Conservation (phyloP, 176 grass and related monocot genomes). For the Calamus simplicifolius region DNA sequence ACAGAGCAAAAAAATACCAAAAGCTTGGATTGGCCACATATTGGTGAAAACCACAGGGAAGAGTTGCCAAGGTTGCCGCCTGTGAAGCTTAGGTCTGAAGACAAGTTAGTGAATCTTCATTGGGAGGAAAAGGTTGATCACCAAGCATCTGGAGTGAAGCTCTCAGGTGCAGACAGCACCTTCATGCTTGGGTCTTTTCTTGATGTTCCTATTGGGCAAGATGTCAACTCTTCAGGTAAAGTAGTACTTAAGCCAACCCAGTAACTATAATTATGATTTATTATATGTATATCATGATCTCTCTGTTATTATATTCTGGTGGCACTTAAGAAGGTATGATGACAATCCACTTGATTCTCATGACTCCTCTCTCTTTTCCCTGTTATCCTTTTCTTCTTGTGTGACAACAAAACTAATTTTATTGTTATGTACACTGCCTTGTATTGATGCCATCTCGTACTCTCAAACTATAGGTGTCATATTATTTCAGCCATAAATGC, state of each 20-base stretch:
- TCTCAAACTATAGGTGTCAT: no score
- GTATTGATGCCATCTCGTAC: no score
- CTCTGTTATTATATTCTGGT: background rate
- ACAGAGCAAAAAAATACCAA: slow-evolving; percentile 25
- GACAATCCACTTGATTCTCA: no score
- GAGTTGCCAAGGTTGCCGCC: slow-evolving; percentile 75
- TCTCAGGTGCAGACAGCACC: slow-evolving; percentile 48
- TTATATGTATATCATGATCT: no score
- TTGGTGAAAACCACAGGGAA: slow-evolving; percentile 51
- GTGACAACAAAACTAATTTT: no score
- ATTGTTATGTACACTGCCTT: no score
- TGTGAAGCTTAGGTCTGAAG: slow-evolving; percentile 82
- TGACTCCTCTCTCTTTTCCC: background rate
- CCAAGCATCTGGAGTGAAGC: slow-evolving; percentile 53
- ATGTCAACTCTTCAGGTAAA: slow-evolving; percentile 81
- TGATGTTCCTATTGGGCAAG: slow-evolving; percentile 89
- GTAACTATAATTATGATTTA: no score
- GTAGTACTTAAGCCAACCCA: background rate
- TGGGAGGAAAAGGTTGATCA: slow-evolving; percentile 67
- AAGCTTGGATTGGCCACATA: slow-evolving; percentile 57
- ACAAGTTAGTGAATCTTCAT: slow-evolving; percentile 81
- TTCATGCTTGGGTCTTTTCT: slow-evolving; percentile 95
- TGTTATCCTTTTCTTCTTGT: background rate
- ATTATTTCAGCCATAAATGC: no score
- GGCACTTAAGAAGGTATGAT: no score